Evolutionary conservation across 345 rosid species (phyloP).

Genomic region (Pugionium cornutum): DNA sequence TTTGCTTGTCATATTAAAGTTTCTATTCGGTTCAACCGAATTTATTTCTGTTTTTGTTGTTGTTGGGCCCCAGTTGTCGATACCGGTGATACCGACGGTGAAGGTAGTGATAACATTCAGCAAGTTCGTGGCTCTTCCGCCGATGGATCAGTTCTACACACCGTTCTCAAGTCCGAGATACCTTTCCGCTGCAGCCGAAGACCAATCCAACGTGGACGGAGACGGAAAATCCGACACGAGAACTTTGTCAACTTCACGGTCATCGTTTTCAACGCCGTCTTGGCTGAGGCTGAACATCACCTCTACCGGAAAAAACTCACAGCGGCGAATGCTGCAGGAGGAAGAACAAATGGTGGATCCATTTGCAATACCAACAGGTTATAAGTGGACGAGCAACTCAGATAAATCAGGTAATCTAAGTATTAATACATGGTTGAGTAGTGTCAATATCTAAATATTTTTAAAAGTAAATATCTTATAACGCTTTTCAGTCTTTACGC

Average conservation of each 20-base stretch:
- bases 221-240: slow-evolving; percentile 45
- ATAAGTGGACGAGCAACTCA: slow-evolving; percentile 55
- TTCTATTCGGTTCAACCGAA: background rate
- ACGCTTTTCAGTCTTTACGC: background rate
- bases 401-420: slow-evolving; percentile 42
- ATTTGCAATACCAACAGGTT: slow-evolving; percentile 76
- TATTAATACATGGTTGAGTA: background rate
- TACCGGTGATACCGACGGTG: slow-evolving; percentile 96
- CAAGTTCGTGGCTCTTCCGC: slow-evolving; percentile 69
- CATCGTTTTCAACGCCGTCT: slow-evolving; percentile 44
- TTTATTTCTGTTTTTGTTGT: background rate
- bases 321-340: slow-evolving; percentile 36
- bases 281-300: slow-evolving; percentile 58
- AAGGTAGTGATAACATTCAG: slow-evolving; percentile 88
- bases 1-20: no score
- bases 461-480: no score
- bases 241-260: slow-evolving; percentile 30
- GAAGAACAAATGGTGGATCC: slow-evolving; percentile 51
- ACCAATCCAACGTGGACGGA: slow-evolving; percentile 42
- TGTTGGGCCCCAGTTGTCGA: slow-evolving; percentile 59
- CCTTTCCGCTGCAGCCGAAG: slow-evolving; percentile 36
- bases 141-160: slow-evolving; percentile 76
- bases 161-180: slow-evolving; percentile 80
- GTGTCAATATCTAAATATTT: background rate
- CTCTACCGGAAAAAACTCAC: slow-evolving; percentile 41